These are phyloP conservation scores for Neofusicoccum parvum DNA, from an alignment of 2,329 filamentous ascomycete species.

Conservation along the genomic window DNA sequence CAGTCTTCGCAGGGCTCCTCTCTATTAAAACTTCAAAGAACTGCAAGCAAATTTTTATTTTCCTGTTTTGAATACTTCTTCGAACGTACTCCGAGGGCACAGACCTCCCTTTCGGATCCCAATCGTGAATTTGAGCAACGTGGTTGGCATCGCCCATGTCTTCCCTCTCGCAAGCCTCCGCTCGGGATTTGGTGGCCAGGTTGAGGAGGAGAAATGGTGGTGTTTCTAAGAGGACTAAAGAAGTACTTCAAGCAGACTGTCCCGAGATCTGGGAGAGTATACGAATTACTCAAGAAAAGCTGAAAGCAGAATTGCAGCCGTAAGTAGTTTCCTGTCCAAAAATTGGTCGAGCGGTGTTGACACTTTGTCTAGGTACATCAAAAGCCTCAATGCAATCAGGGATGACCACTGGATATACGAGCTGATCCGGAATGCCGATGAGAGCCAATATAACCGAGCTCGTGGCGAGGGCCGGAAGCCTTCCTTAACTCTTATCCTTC, in stretches of 20 bases:
- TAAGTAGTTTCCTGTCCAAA: neutral
- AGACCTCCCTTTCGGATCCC: no score
- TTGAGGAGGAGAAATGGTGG: neutral
- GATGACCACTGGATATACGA: constrained; percentile 33
- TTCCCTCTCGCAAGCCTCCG: neutral
- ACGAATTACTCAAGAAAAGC: neutral
- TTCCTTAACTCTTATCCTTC: constrained; percentile 29
- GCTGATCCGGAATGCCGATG: constrained; percentile 48
- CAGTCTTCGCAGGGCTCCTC: neutral
- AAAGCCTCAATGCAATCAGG: constrained; percentile 12
- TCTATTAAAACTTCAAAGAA: no score
- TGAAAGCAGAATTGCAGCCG: neutral
- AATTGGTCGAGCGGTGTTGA: neutral
- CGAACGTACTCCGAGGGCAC: no score
- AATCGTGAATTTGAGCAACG: no score
- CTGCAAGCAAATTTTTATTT: no score
- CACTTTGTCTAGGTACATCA: neutral
- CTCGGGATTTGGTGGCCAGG: neutral
- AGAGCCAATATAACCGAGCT: constrained; percentile 34
- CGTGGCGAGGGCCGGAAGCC: constrained; percentile 3
- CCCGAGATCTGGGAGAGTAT: neutral
- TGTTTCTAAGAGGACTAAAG: neutral
- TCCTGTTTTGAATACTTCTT: no score
- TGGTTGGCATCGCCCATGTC: neutral
- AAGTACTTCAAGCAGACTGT: neutral